Conservation (phyloP, 768 basidiomycete genomes). For the Suillus paluster region DNA sequence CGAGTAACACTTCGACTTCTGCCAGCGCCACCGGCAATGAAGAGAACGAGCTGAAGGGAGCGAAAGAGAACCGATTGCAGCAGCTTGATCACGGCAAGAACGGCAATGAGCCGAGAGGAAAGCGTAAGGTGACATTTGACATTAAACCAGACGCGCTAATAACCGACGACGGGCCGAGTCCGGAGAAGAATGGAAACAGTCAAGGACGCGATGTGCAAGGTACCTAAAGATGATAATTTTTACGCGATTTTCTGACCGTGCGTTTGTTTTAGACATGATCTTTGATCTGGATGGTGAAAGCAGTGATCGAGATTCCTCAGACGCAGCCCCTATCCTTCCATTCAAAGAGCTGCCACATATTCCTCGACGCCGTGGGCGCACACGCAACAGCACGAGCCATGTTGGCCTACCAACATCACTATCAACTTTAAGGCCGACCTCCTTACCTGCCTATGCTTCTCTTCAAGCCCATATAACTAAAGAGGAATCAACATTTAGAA, state of each 20-base stretch:
- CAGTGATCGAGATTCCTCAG: constrained; percentile 35
- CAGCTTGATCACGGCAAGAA: constrained; percentile 25
- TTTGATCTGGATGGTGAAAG: constrained; percentile 70
- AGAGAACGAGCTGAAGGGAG: constrained; percentile 15
- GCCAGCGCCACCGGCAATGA: constrained; percentile 13
- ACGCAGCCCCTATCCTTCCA: constrained; percentile 42
- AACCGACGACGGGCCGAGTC: constrained; percentile 45
- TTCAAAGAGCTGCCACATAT: constrained; percentile 33
- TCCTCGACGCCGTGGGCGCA: constrained; percentile 28
- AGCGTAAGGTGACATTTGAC: constrained; percentile 76
- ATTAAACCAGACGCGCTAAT: constrained; percentile 59
- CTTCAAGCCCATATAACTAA: constrained; percentile 38
- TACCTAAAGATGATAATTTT: constrained; percentile 29
- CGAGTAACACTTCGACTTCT: constrained; percentile 17
- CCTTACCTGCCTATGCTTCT: constrained; percentile 70
- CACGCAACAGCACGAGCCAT: constrained; percentile 31
- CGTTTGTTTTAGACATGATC: constrained; percentile 55
- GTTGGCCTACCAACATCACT: constrained; percentile 60
- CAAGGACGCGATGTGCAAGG: constrained; percentile 47
- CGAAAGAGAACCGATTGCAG: constrained; percentile 18
- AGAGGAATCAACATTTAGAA: constrained; percentile 1
- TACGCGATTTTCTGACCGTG: neutral
- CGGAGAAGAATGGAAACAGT: constrained; percentile 37
- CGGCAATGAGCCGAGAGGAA: constrained; percentile 49
- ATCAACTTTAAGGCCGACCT: constrained; percentile 63